Base-by-base conservation (phyloP, 768 basidiomycete species). In the Mrakia gelida region DNA sequence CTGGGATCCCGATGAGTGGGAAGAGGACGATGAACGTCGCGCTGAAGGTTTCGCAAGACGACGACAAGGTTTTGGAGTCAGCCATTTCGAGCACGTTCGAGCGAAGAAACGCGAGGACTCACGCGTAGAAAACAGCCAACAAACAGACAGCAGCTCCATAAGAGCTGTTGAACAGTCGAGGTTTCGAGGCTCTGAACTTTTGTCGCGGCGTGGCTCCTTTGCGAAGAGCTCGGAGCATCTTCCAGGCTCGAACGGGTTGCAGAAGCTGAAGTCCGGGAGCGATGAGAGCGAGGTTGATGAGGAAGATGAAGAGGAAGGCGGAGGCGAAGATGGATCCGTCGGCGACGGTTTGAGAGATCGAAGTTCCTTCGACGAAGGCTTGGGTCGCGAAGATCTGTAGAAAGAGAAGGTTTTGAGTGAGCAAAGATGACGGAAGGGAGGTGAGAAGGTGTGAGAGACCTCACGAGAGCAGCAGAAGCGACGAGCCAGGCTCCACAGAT, bases 91-190 rank as follows among this genome's bases (percentile, higher is more conserved):
- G 23, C 3, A n/a, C n/a, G n/a, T 8, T 26, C 63, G 34, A 32
- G 30, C 32, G 41, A 52, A 18, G 34, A 45, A 45, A 45, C 16
- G 38, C 45, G 21, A 18, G 1, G 10, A 8, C 67, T 45, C 23
- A 70, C 67, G 73, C 38, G 73, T 74, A 74, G 73, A 74, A 63
- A 1, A 74, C 73, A 8, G 73, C 73, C n/a, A 74, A 23, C 5
- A 74, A 41, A 18, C 54, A 59, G 21, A 63, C 38, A 2, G 41
- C 73, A 9, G 38, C 41, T n/a, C 38, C n/a, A 13, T 52, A 63
- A 4, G 73, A 52, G 6, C 54, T 7, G 43, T 49, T 59, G 73
- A 32, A 74, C 4, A 43, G 8, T 10, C 32, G 23, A 0, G 73
- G 73, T 16, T 34, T 61, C 3, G 34, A 38, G 30, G 73, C 73